Evolutionary conservation across 345 rosid genomes (phyloP).

Genomic region (Streptanthus diversifolius): DNA sequence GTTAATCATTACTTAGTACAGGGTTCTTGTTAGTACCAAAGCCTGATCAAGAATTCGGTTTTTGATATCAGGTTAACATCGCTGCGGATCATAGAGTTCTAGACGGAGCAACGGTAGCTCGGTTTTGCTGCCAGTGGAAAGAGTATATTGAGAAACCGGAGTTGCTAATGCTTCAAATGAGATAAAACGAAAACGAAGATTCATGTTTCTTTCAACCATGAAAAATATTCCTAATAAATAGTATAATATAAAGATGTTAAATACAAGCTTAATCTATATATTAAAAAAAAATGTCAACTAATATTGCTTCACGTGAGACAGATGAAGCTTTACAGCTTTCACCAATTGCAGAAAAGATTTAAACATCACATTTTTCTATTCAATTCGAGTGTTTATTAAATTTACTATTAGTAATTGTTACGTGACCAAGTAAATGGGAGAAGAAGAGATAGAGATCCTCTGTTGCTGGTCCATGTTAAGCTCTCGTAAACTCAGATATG

Average conservation of each 20-base stretch:
- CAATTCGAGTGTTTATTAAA: neutral
- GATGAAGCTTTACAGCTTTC: conserved; percentile 27
- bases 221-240: neutral
- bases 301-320: conserved; percentile 16
- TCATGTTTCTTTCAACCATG: conserved; percentile 10
- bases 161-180: conserved; percentile 70
- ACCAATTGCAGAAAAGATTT: conserved; percentile 7
- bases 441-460: conserved; percentile 53
- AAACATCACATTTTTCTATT: neutral
- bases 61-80: conserved; percentile 57
- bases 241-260: neutral
- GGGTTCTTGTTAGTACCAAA: conserved; percentile 1
- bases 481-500: conserved; percentile 74
- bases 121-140: conserved; percentile 90
- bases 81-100: conserved; percentile 92
- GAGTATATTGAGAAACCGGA: conserved; percentile 77
- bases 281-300: neutral
- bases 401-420: conserved; percentile 2
- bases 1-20: neutral
- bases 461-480: conserved; percentile 62
- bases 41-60: neutral
- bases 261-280: neutral
- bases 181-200: conserved; percentile 27
- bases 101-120: conserved; percentile 92
- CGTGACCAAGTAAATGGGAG: conserved; percentile 68